phyloP scores from a whole-genome alignment of 495 filamentous ascomycete genomes.

The Penicillium antarcticum region DNA sequence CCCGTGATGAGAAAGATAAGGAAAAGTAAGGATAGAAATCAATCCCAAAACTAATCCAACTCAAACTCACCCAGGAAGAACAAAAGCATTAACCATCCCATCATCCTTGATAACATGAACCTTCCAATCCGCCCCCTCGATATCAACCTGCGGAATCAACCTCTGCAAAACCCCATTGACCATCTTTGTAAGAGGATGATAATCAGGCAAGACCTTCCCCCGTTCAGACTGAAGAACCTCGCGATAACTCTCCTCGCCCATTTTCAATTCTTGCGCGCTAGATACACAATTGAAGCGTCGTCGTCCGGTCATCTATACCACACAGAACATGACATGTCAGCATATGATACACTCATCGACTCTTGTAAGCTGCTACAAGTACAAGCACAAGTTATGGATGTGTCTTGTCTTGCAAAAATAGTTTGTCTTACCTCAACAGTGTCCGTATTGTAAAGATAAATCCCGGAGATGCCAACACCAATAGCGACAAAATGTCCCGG shows the following conservation, averaged over 20 bases:
- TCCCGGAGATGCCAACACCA: constrained; percentile 31
- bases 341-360: too few species aligned
- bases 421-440: constrained; percentile 61
- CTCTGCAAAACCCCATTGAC: constrained; percentile 69
- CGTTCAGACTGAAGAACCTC: constrained; percentile 47
- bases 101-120: constrained; percentile 77
- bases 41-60: neutral
- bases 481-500: constrained; percentile 34
- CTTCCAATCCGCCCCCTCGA: constrained; percentile 70
- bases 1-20: neutral
- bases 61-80: constrained; percentile 67
- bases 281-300: constrained; percentile 78
- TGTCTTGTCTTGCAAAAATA: neutral
- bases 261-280: constrained; percentile 47
- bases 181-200: constrained; percentile 47
- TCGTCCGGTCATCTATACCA: constrained; percentile 58
- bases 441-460: constrained; percentile 75
- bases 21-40: neutral
- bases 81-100: constrained; percentile 72
- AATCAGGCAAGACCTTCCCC: constrained; percentile 46
- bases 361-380: too few species aligned
- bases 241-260: constrained; percentile 51
- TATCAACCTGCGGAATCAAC: constrained; percentile 65
- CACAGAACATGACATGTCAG: neutral
- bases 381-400: too few species aligned